A percentile compares a stretch with the other conserved stretches of the same genome.
These are phyloP conservation scores for Selaginella tamariscina DNA, from an alignment of 75 land plant species.

Conservation along the genomic window DNA sequence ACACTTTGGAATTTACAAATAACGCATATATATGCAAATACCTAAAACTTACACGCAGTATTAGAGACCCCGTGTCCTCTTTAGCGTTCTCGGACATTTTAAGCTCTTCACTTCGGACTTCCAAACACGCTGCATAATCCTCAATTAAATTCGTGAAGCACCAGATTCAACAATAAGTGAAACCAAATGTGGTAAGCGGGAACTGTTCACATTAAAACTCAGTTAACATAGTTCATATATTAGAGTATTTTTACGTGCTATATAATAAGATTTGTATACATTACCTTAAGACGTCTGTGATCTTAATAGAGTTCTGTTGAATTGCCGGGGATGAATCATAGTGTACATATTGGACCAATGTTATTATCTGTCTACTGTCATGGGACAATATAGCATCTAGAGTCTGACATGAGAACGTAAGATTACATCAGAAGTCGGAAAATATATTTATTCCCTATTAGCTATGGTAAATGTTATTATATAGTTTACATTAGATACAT, in stretches of 20 bases:
- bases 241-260: too few relatives aligned
- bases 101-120: conserved; percentile 53
- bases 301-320: conserved; percentile 70
- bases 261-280: not conserved
- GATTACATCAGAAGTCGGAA: not conserved
- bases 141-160: conserved; percentile 55
- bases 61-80: conserved; percentile 78
- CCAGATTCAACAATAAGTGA: conserved; percentile 64
- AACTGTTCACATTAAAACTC: conserved; percentile 34
- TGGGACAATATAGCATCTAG: conserved; percentile 79
- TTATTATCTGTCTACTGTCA: conserved; percentile 65
- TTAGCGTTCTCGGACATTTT: conserved; percentile 45
- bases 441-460: too few relatives aligned
- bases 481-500: too few relatives aligned
- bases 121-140: conserved; percentile 94
- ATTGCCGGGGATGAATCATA: conserved; percentile 57
- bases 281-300: conserved; percentile 77
- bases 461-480: too few relatives aligned
- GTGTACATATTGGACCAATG: conserved; percentile 74
- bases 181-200: conserved; percentile 72
- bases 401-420: conserved; percentile 35
- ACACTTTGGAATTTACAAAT: too few relatives aligned
- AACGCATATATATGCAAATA: not conserved
- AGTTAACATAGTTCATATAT: not conserved
- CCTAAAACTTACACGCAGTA: conserved; percentile 49